These are phyloP conservation scores for Canavalia gladiata DNA, from an alignment of 306 rosid species.

Conservation along the genomic window DNA sequence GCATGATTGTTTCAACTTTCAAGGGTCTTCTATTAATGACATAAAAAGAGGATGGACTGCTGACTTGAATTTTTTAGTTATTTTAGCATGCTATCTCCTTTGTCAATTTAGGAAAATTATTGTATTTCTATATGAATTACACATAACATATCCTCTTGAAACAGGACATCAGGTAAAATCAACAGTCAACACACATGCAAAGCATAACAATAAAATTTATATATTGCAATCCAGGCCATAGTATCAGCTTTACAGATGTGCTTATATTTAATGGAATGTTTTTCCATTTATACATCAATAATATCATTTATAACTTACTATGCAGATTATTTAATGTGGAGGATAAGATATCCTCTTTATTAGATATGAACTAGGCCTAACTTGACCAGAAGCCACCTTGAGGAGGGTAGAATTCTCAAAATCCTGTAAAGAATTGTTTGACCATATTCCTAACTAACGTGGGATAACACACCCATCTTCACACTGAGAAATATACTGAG, in stretches of 20 bases:
- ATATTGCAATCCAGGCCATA: not conserved
- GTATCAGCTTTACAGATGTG: not conserved
- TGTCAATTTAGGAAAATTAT: not conserved
- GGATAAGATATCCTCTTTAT: not conserved
- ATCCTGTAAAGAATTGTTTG: not conserved
- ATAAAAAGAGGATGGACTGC: not conserved
- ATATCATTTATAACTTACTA: not conserved
- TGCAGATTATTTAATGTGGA: not conserved
- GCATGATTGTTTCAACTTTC: not conserved
- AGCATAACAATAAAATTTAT: constrained; percentile 11
- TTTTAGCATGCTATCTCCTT: not conserved
- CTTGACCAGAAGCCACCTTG: not conserved
- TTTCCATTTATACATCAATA: not conserved
- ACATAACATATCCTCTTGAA: constrained; percentile 3
- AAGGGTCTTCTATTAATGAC: not conserved
- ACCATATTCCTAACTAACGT: not conserved
- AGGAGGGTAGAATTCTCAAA: not conserved
- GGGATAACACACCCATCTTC: not conserved
- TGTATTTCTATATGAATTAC: not conserved
- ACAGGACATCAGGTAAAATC: not conserved
- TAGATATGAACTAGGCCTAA: not conserved
- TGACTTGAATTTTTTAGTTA: not conserved
- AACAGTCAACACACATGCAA: not conserved
- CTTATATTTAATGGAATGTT: not conserved
- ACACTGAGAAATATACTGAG: no score